Conservation (phyloP, 257 asterid genomes). For the Solanum infundibuliforme region DNA sequence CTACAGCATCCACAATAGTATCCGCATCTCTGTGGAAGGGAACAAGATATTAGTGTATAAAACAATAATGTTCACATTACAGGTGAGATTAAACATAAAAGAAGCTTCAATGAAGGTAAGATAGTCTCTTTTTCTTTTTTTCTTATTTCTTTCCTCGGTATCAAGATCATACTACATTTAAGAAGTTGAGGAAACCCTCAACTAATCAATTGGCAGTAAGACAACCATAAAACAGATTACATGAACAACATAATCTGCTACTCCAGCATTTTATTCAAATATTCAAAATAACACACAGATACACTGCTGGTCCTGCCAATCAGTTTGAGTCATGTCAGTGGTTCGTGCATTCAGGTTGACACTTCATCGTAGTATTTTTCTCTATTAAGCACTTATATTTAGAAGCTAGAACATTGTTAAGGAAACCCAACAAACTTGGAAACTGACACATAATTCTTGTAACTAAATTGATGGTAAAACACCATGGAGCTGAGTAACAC, state of each 20-base stretch:
- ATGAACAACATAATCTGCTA: background rate
- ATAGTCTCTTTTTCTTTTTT: background rate
- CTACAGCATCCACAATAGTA: constrained; percentile 82
- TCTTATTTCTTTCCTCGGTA: background rate
- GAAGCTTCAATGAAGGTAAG: background rate
- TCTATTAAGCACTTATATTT: background rate
- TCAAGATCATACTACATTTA: background rate
- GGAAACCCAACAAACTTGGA: background rate
- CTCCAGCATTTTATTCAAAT: background rate
- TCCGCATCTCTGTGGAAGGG: constrained; percentile 70
- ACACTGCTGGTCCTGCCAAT: background rate
- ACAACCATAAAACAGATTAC: background rate
- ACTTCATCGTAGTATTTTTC: background rate
- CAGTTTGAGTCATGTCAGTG: background rate
- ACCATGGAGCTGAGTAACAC: background rate
- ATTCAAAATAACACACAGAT: background rate
- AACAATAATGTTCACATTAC: background rate
- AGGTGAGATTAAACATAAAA: background rate
- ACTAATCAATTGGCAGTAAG: background rate
- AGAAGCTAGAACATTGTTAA: background rate
- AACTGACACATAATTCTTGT: background rate
- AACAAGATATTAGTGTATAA: constrained; percentile 7
- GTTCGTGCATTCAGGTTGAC: background rate
- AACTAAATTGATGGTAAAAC: background rate
- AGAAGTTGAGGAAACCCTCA: background rate